Base-by-base conservation (phyloP, 352 stramenopile genomes). In the Phytophthora fragariaefolia region DNA sequence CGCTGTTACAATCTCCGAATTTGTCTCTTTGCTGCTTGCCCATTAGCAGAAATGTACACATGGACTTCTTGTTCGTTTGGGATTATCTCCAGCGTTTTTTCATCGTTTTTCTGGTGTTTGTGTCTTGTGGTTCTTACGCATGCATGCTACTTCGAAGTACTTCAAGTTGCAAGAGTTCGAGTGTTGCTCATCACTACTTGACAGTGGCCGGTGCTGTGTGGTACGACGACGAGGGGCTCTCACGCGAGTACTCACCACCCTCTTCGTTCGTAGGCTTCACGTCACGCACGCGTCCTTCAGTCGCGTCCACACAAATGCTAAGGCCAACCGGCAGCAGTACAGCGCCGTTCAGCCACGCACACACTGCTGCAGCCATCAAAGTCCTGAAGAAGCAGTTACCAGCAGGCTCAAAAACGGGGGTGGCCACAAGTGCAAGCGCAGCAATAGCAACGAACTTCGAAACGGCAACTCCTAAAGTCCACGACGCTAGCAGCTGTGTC, bases 301-400 rank as follows among this genome's bases (percentile, higher is more conserved):
- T 69, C 2, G 76, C 54, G 68, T 88, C 77, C 24, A 79, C 74
- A 49, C 58, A 47, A 49, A 88, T 63, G 51, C 79, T 88, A 26
- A 88, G 62, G 7, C 50, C 58, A 23, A 88, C 79, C 20, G 79
- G 79, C 2, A 88, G 57, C 42, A 82, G 49, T 48, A 79, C 56
- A 22, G 58, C 63, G 51, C 59, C 63, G 30, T 82, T 79, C 27
- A 82, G 18, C 40, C 80, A 74, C 6, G 72, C 64, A 43, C 65
- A 74, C 45, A 80, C 48, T 2, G 76, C 71, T 24, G 71, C 76
- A 38, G 68, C 61, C 53, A 86, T 64, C 51, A 85, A 55, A 46
- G 75, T 81, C 24, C 67, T 66, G 43, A 85, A 88, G 54, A 83
- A 84, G 24, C 67, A 75, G 58, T 74, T 65, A 1, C 73, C 73